Evolutionary conservation across 345 rosid genomes (phyloP).

Genomic region (Dimocarpus longan): DNA sequence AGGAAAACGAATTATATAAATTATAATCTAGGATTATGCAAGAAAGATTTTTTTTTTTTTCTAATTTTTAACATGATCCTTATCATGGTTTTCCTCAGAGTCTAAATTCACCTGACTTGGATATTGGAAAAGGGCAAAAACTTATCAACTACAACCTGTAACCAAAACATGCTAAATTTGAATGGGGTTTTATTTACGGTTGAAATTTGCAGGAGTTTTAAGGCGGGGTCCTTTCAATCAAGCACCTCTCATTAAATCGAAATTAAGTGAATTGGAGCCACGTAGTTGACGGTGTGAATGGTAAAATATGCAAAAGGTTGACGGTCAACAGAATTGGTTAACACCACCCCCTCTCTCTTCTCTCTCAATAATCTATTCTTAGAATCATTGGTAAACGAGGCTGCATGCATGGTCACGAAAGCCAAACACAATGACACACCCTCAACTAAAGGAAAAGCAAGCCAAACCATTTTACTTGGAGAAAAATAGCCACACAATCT

Average conservation of each 20-base stretch:
- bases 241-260: neutral
- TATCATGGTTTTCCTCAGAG: neutral
- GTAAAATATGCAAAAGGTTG: neutral
- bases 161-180: neutral
- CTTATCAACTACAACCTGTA: neutral
- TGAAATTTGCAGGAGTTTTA: no score
- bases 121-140: no score
- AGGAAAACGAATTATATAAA: no score
- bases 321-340: conserved; percentile 22
- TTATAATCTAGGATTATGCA: no score
- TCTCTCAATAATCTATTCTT: conserved; percentile 38
- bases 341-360: neutral
- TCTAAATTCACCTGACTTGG: neutral
- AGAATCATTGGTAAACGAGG: conserved; percentile 26
- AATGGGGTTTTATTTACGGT: neutral
- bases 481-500: conserved; percentile 28
- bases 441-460: conserved; percentile 26
- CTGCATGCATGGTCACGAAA: neutral
- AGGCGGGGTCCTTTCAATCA: no score
- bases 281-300: neutral
- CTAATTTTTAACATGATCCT: neutral
- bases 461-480: conserved; percentile 20
- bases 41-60: no score
- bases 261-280: neutral
- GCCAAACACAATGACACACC: conserved; percentile 25